Evolutionary conservation across 106 monocot species (phyloP), one percentile per base, ranked within the genome.

Genomic region (Alisma plantagoaquatica): DNA sequence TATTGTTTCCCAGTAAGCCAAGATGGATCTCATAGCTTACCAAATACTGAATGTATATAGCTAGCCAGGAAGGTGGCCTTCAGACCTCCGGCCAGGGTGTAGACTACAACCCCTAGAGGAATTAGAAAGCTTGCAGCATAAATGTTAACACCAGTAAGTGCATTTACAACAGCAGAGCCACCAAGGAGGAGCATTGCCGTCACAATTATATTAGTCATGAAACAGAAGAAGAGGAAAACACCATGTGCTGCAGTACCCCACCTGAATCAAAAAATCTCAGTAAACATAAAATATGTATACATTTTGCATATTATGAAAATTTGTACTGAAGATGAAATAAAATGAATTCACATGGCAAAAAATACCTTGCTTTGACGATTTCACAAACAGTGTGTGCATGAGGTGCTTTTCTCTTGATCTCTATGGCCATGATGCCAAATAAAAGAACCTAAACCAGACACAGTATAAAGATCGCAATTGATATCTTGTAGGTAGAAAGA

Each of bases 11-110:
- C n/a, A n/a, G n/a, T n/a, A n/a, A n/a, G n/a, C n/a, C n/a, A n/a
- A n/a, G n/a, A n/a, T n/a, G n/a, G n/a, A n/a, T n/a, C n/a, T n/a
- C 15, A 12, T 51, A 23, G 35, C 52, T 53, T 83, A 92, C 92
- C 92, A 49, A 92, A 66, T 31, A 96, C 81, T 22, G 96, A 84
- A 53, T 96, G 96, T 43, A 96, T 89, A 59, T 96, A 96, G 53
- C 96, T 96, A 17, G 96, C 96, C 47, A 96, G 46, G 75, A 96
- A 96, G 29, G 96, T 96, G 30, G 96, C 96, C 75, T 96, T 96
- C 11, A 89, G 67, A 7, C 96, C 96, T 61, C 96, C 96, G 23
- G 88, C 81, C 49, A 96, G 60, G 7, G 96, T 96, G 55, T 96
- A 96, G 4, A 89, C 73, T 42, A 96, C 71, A 21, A 96, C 84